Evolutionary conservation across 805 yeast genomes (phyloP), one percentile per base, ranked within the genome.

Genomic region (Myxozyma kluyveri): DNA sequence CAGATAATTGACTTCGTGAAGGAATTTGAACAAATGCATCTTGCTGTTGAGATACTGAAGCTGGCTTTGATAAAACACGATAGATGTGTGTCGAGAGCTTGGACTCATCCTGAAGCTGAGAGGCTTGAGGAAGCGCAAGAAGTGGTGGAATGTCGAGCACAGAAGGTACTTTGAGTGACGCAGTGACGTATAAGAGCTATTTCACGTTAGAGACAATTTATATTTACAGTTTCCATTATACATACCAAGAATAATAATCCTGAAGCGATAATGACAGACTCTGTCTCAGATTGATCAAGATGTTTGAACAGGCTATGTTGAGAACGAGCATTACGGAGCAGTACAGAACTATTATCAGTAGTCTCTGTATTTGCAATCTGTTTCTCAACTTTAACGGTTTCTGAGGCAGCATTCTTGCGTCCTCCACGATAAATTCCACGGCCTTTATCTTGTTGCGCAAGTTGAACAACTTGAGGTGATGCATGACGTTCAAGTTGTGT

Each of bases 51-150:
- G 21, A 24, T n/a, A n/a, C n/a, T 5, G 24, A 4, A 4, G 41
- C 23, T 6, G 14, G 27, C 5, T 9, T 12, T 4, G 41, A 9
- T 9, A 38, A 27, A 7, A 38, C 41, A 22, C 41, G 41, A 19
- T 35, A 46, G 21, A 53, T 50, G 32, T 53, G 54, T 9, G 47
- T 23, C 4, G 55, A 27, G 3, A 53, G 48, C 14, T 35, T 19
- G 3, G 54, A 29, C 14, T 38, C 40, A 44, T 42, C 44, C 32
- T 42, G 48, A 10, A 53, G 45, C 10, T 23, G 27, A 12, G 26
- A 31, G 19, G 43, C 44, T n/a, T 27, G 37, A 21, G 57, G 57
- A 12, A 54, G 50, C 31, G 35, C 45, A 10, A 49, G 40, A 18
- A 45, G 38, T 6, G 49, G 23, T 4, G 50, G 54, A 14, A 50